phyloP scores from a whole-genome alignment of 75 land plant genomes.

The Adiantum capillusveneris region DNA sequence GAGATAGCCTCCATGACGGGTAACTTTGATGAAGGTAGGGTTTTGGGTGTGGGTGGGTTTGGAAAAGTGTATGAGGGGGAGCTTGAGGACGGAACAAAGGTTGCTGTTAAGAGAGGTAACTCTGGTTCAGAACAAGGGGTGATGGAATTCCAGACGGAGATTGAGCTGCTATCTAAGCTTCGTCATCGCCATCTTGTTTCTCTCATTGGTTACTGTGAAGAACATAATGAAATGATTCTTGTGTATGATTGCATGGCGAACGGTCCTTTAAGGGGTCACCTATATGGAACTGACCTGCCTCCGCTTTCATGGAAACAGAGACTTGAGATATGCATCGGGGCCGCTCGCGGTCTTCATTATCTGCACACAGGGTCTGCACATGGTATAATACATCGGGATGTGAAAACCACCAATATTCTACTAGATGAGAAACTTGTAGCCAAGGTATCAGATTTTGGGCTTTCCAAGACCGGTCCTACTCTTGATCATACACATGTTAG shows the following conservation, averaged over 20 bases:
- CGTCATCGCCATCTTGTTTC: constrained; percentile 63
- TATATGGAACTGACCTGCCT: constrained; percentile 53
- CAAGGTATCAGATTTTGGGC: constrained; percentile 29
- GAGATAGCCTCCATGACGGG: constrained; percentile 39
- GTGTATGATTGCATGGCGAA: constrained; percentile 74
- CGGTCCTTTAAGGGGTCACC: constrained; percentile 66
- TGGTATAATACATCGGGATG: constrained; percentile 34
- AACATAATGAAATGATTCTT: constrained; percentile 58
- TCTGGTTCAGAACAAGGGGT: constrained; percentile 57
- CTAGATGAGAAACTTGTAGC: constrained; percentile 23
- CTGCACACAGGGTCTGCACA: constrained; percentile 66
- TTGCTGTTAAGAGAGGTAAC: constrained; percentile 62
- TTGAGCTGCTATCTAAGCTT: constrained; percentile 70
- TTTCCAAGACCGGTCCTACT: constrained; percentile 21
- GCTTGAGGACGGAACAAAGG: constrained; percentile 42
- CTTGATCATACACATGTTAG: constrained; percentile 26
- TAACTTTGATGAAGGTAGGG: constrained; percentile 28
- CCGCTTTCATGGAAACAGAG: constrained; percentile 74
- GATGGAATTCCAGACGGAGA: constrained; percentile 58
- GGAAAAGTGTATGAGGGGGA: constrained; percentile 53
- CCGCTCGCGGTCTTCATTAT: constrained; percentile 70
- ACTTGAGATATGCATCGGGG: constrained; percentile 83
- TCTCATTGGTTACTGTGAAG: constrained; percentile 49
- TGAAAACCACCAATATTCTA: constrained; percentile 30
- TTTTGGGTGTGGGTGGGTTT: constrained; percentile 49